These are phyloP conservation scores for Atkinsonella hypoxylon DNA, from an alignment of 2,329 filamentous ascomycete species.

Conservation along the genomic window DNA sequence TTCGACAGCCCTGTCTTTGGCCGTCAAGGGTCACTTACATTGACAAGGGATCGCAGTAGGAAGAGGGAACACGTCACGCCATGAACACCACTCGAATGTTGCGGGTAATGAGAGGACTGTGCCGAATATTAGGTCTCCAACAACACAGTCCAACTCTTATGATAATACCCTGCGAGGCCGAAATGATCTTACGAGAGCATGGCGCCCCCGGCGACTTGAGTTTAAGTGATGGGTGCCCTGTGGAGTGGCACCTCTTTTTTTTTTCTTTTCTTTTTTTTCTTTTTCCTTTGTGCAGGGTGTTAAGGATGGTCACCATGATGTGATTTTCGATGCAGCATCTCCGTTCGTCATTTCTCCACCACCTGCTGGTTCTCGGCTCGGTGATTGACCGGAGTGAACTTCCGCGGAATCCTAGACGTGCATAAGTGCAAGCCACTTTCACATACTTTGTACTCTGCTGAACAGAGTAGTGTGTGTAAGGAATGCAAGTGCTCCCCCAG, in stretches of 20 bases:
- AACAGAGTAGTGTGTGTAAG: not conserved
- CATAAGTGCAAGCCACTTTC: not conserved
- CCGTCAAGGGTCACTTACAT: not conserved
- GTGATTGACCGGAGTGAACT: not conserved
- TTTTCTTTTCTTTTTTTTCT: not conserved
- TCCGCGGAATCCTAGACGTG: slow-evolving; percentile 1
- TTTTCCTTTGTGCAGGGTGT: not conserved
- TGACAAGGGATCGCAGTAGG: not conserved
- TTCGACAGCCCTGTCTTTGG: not conserved
- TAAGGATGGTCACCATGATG: not conserved
- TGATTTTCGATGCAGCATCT: not conserved
- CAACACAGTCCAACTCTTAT: too few relatives aligned
- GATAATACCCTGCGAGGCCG: too few relatives aligned
- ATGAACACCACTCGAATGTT: not conserved
- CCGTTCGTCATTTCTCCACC: not conserved
- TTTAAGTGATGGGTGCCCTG: not conserved
- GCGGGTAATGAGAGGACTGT: not conserved
- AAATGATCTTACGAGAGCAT: not conserved
- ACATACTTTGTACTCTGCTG: not conserved
- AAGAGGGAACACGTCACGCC: not conserved
- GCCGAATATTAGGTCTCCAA: too few relatives aligned
- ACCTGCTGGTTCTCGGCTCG: not conserved
- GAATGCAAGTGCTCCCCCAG: not conserved
- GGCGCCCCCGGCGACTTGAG: not conserved
- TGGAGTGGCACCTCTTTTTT: not conserved